A percentile compares a stretch with the other conserved stretches of the same genome.
Evolutionary conservation across 2,329 filamentous ascomycete species (phyloP).

Genomic region (Thelonectria discophora): DNA sequence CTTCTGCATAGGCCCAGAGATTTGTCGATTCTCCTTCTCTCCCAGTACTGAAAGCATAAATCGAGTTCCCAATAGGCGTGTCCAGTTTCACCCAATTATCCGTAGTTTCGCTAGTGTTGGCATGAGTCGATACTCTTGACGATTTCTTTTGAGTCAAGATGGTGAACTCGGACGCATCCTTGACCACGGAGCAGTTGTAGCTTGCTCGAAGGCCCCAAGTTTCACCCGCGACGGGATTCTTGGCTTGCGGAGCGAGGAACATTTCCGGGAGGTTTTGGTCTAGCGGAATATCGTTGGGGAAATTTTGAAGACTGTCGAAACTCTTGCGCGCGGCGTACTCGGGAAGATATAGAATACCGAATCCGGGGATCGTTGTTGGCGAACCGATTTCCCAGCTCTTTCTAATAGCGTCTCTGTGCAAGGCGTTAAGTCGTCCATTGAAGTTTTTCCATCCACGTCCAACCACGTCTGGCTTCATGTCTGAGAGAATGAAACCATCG

Average conservation of each 20-base stretch:
- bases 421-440: neutral
- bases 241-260: conserved; percentile 28
- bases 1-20: neutral
- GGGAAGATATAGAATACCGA: conserved; percentile 25
- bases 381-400: conserved; percentile 16
- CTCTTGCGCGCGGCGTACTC: conserved; percentile 8
- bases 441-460: conserved; percentile 11
- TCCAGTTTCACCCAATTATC: neutral
- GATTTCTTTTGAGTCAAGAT: conserved; percentile 24
- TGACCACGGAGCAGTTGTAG: conserved; percentile 23
- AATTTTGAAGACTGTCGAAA: neutral
- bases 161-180: conserved; percentile 22
- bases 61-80: neutral
- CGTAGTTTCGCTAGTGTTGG: too few species aligned
- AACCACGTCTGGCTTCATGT: conserved; percentile 9
- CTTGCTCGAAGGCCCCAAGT: conserved; percentile 23
- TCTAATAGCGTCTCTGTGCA: neutral
- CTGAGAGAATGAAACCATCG: conserved; percentile 23
- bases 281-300: conserved; percentile 23
- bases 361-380: conserved; percentile 16
- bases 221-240: conserved; percentile 15
- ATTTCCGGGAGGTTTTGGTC: conserved; percentile 18
- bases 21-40: neutral
- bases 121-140: neutral
- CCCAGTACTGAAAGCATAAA: neutral